phyloP scores from a whole-genome alignment of 495 filamentous ascomycete genomes.

The Amniculicola lignicola region DNA sequence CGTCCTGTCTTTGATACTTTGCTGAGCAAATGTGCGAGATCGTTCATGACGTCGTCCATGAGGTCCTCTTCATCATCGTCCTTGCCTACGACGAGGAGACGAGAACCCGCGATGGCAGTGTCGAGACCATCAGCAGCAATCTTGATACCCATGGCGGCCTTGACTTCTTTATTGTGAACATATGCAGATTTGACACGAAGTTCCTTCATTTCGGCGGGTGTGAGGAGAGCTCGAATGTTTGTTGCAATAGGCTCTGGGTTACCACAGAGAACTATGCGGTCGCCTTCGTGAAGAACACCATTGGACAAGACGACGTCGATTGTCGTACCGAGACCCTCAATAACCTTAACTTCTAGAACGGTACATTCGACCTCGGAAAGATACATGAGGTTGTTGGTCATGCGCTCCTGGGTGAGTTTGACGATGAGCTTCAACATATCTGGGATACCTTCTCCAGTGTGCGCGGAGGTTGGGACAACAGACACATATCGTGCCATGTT shows the following conservation, averaged over 20 bases:
- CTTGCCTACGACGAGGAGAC: slow-evolving; percentile 86
- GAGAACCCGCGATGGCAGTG: slow-evolving; percentile 93
- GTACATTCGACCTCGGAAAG: slow-evolving; percentile 96
- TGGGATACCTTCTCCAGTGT: slow-evolving; percentile 97
- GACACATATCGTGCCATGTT: slow-evolving; percentile 91
- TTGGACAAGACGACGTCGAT: slow-evolving; percentile 98
- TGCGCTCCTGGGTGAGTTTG: slow-evolving; percentile 89
- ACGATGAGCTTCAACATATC: slow-evolving; percentile 98
- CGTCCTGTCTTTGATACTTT: slow-evolving; percentile 85
- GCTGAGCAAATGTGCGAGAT: slow-evolving; percentile 86
- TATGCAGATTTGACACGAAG: slow-evolving; percentile 90
- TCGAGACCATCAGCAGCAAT: slow-evolving; percentile 96
- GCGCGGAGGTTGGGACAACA: slow-evolving; percentile 91
- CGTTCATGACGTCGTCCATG: slow-evolving; percentile 92
- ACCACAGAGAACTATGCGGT: slow-evolving; percentile 92
- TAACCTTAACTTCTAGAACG: slow-evolving; percentile 97
- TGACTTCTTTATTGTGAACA: slow-evolving; percentile 99
- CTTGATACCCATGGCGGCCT: slow-evolving; percentile 97
- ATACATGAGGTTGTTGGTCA: slow-evolving; percentile 98
- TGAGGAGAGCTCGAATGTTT: slow-evolving; percentile 94
- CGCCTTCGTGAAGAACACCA: slow-evolving; percentile 91
- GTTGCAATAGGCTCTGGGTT: slow-evolving; percentile 90
- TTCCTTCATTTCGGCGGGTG: slow-evolving; percentile 91
- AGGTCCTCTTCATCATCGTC: slow-evolving; percentile 96
- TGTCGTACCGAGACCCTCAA: slow-evolving; percentile 97